Evolutionary conservation across 805 yeast genomes (phyloP).

Genomic region (Schwanniomyces occidentalis): DNA sequence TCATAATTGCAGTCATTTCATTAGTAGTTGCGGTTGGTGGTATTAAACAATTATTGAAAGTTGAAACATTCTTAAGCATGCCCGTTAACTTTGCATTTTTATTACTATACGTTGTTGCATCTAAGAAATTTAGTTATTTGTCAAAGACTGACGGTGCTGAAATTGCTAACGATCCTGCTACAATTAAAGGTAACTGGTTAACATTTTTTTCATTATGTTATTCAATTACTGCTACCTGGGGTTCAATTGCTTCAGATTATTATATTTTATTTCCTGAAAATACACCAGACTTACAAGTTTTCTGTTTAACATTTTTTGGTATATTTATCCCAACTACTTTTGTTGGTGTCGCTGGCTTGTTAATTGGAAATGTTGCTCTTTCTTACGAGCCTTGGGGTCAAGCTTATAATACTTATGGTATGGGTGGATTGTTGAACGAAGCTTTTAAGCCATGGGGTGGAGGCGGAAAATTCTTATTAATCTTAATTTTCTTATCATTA

Average conservation of each 20-base stretch:
- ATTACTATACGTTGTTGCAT: conserved; percentile 63
- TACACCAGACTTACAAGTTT: conserved; percentile 56
- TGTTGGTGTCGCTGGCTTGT: conserved; percentile 72
- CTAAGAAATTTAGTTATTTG: conserved; percentile 45
- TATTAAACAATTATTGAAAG: conserved; percentile 64
- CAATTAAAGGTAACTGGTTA: conserved; percentile 66
- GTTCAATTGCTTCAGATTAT: conserved; percentile 82
- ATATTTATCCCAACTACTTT: conserved; percentile 70
- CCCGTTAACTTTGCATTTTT: conserved; percentile 71
- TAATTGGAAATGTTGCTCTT: conserved; percentile 68
- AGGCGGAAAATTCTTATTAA: conserved; percentile 73
- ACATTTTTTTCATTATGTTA: conserved; percentile 72
- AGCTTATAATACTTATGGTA: conserved; percentile 58
- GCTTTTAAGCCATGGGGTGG: conserved; percentile 76
- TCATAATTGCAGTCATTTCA: conserved; percentile 65
- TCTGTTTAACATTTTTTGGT: conserved; percentile 62
- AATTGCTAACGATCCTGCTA: conserved; percentile 29
- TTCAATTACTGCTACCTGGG: conserved; percentile 87
- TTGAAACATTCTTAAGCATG: conserved; percentile 65
- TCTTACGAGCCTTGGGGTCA: conserved; percentile 55
- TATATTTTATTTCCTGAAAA: conserved; percentile 77
- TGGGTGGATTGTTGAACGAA: conserved; percentile 71
- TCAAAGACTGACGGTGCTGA: conserved; percentile 24
- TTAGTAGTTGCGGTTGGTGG: conserved; percentile 76
- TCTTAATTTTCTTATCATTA: conserved; percentile 68